phyloP scores from a whole-genome alignment of 2,329 filamentous ascomycete genomes.

The Venturia carpophila region DNA sequence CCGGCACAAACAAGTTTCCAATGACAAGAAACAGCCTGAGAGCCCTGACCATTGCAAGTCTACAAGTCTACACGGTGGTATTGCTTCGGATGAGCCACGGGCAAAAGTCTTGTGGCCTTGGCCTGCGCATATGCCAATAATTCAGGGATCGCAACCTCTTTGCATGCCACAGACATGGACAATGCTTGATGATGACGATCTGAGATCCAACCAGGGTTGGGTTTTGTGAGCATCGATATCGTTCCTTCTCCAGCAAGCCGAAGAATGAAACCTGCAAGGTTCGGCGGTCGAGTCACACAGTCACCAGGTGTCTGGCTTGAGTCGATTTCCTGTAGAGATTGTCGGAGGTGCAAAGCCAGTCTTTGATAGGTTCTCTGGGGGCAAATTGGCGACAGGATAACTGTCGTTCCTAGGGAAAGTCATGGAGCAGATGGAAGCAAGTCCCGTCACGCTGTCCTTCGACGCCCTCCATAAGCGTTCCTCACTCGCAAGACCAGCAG shows the following conservation, averaged over 20 bases:
- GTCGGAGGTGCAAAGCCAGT: not conserved
- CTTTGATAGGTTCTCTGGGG: not conserved
- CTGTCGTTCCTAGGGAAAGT: no score
- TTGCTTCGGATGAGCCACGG: not conserved
- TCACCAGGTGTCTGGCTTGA: no score
- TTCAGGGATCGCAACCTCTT: no score
- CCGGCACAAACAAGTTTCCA: not conserved
- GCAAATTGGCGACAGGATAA: not conserved
- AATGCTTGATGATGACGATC: no score
- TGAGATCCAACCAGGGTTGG: no score
- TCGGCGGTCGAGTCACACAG: not conserved
- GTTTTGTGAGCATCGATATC: no score
- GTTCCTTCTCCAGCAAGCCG: not conserved
- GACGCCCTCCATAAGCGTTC: not conserved
- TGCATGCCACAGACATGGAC: no score
- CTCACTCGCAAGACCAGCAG: no score
- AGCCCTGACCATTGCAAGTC: constrained; percentile 5
- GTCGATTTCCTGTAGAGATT: not conserved
- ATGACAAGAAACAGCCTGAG: not conserved
- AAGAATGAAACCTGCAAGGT: not conserved
- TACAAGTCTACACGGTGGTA: no score
- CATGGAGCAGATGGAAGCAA: not conserved
- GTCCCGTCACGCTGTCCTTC: not conserved
- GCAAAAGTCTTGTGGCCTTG: not conserved
- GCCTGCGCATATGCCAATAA: not conserved